These are phyloP conservation scores for Mycena chlorophos DNA, from an alignment of 768 basidiomycete species.

Conservation along the genomic window DNA sequence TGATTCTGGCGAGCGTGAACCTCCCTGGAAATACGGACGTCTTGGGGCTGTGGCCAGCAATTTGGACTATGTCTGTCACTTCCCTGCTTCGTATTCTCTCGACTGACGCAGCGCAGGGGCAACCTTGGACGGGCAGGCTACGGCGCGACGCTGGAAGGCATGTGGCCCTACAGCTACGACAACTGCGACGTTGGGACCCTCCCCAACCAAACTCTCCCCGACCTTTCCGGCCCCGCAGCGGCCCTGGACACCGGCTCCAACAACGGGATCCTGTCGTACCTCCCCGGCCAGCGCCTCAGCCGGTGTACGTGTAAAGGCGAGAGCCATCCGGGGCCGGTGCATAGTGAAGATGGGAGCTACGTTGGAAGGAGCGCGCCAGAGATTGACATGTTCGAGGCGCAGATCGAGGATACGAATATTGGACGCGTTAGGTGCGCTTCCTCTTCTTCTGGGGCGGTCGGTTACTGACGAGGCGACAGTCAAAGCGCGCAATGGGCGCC, in stretches of 20 bases:
- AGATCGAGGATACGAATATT: not conserved
- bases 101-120: constrained; percentile 8
- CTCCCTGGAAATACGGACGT: constrained; percentile 44
- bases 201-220: constrained; percentile 69
- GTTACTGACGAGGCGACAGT: constrained; percentile 27
- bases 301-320: constrained; percentile 61
- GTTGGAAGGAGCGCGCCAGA: constrained; percentile 58
- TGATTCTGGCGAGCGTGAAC: constrained; percentile 53
- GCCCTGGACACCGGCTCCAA: constrained; percentile 46
- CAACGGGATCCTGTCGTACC: constrained; percentile 43
- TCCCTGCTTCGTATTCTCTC: not conserved
- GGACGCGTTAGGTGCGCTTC: not conserved
- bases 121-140: constrained; percentile 50
- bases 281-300: constrained; percentile 58
- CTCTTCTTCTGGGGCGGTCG: constrained; percentile 41
- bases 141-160: constrained; percentile 42
- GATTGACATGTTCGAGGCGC: constrained; percentile 52
- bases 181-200: constrained; percentile 80
- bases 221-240: constrained; percentile 37
- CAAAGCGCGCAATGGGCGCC: constrained; percentile 75
- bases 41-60: constrained; percentile 18
- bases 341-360: constrained; percentile 46
- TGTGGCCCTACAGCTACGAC: constrained; percentile 71
- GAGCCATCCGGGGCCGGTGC: constrained; percentile 56
- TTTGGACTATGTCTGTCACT: constrained; percentile 15